Evolutionary conservation across 2,329 filamentous ascomycete species (phyloP).

Genomic region (Diaporthe destruens): DNA sequence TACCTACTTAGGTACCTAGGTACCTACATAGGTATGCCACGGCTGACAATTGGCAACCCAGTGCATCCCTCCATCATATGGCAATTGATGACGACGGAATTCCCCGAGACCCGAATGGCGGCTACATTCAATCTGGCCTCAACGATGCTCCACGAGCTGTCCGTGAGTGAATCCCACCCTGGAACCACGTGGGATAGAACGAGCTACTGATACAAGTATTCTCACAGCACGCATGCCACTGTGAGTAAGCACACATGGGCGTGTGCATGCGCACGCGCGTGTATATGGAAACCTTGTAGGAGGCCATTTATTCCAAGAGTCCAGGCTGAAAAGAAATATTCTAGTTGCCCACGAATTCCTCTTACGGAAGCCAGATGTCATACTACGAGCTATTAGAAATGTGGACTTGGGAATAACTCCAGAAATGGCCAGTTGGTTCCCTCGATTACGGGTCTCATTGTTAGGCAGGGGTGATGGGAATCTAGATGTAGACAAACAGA

Average conservation of each 20-base stretch:
- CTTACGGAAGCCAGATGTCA: background rate
- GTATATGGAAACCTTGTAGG: too few relatives aligned
- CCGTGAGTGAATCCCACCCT: background rate
- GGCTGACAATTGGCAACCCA: background rate
- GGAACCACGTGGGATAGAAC: too few relatives aligned
- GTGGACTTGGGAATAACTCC: background rate
- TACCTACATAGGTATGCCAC: too few relatives aligned
- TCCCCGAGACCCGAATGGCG: background rate
- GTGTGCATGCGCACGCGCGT: too few relatives aligned
- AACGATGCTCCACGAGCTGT: background rate
- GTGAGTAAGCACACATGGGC: background rate
- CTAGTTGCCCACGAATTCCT: background rate
- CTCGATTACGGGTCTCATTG: background rate
- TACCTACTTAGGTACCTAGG: too few relatives aligned
- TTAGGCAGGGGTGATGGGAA: background rate
- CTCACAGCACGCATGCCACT: background rate
- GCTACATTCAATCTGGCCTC: background rate
- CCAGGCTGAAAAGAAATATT: background rate
- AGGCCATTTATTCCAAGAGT: background rate
- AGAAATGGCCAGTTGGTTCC: background rate
- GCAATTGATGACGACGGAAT: background rate
- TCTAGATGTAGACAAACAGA: background rate
- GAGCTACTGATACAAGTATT: background rate
- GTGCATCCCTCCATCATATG: background rate
- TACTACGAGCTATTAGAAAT: background rate